A percentile compares a stretch with the other conserved stretches of the same genome.
Evolutionary conservation across 2,329 filamentous ascomycete genomes (phyloP).

Genomic region (Colletotrichum cuscutae): DNA sequence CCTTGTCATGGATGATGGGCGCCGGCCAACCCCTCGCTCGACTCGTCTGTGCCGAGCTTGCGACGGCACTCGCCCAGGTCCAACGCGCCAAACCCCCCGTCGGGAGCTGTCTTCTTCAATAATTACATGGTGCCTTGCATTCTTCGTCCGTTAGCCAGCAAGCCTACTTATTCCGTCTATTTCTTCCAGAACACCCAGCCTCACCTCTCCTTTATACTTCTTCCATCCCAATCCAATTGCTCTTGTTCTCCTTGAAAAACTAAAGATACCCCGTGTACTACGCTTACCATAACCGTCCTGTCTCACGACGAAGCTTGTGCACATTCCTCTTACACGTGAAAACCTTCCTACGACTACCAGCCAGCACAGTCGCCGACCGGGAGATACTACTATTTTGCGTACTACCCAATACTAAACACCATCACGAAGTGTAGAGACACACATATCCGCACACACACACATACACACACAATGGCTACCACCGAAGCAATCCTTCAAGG

Average conservation of each 20-base stretch:
- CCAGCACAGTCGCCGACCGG: neutral
- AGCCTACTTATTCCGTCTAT: neutral
- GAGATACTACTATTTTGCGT: neutral
- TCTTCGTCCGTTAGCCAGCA: neutral
- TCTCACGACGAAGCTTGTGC: conserved; percentile 12
- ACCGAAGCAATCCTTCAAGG: conserved; percentile 70
- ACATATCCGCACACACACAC: neutral
- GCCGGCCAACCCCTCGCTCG: conserved; percentile 22
- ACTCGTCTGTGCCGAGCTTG: conserved; percentile 32
- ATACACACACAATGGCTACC: conserved; percentile 68
- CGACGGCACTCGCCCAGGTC: conserved; percentile 23
- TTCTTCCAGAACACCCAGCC: conserved; percentile 17
- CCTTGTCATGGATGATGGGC: conserved; percentile 30
- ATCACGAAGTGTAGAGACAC: neutral
- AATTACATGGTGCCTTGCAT: conserved; percentile 3
- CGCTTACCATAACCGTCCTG: conserved; percentile 17
- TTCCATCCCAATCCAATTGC: conserved; percentile 4
- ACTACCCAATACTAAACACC: conserved; percentile 8
- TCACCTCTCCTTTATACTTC: neutral
- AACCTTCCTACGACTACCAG: conserved; percentile 5
- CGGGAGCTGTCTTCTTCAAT: neutral
- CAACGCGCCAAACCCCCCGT: neutral
- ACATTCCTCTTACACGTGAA: conserved; percentile 31
- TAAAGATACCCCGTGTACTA: conserved; percentile 18
- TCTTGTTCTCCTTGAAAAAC: neutral